phyloP scores from a whole-genome alignment of 192 early-diverging fungal species.

The Coemansia sp. region DNA sequence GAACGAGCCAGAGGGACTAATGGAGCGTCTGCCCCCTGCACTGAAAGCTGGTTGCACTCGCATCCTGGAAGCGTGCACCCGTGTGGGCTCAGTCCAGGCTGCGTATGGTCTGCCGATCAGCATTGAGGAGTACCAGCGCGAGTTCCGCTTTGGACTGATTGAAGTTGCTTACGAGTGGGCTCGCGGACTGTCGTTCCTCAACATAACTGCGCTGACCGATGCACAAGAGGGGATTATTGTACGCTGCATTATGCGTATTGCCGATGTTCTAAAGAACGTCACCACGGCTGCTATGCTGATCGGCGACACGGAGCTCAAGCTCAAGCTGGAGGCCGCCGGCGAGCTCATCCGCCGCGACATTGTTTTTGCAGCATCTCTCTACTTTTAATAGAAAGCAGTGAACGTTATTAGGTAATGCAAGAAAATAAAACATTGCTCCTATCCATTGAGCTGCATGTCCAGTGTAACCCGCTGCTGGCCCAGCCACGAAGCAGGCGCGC shows the following conservation, averaged over 20 bases:
- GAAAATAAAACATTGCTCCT: background rate
- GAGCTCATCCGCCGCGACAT: slow-evolving; percentile 89
- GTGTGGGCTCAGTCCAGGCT: slow-evolving; percentile 72
- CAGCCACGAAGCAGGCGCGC: slow-evolving; percentile 66
- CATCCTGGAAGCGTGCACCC: slow-evolving; percentile 66
- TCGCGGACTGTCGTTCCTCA: slow-evolving; percentile 82
- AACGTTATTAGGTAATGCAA: background rate
- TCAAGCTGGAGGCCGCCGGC: slow-evolving; percentile 89
- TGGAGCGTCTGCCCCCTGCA: slow-evolving; percentile 31
- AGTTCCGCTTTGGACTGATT: slow-evolving; percentile 83
- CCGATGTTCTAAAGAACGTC: slow-evolving; percentile 91
- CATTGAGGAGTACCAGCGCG: slow-evolving; percentile 48
- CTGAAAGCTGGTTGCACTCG: slow-evolving; percentile 56
- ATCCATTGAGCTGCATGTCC: slow-evolving; percentile 57
- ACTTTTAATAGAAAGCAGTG: slow-evolving; percentile 44
- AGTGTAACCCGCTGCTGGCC: slow-evolving; percentile 67
- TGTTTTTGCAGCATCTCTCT: slow-evolving; percentile 92
- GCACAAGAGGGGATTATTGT: slow-evolving; percentile 95
- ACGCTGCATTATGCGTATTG: slow-evolving; percentile 87
- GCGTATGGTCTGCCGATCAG: slow-evolving; percentile 63
- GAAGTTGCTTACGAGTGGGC: slow-evolving; percentile 99
- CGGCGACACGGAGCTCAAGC: slow-evolving; percentile 83
- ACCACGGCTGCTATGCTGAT: slow-evolving; percentile 80
- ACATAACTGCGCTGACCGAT: slow-evolving; percentile 90
- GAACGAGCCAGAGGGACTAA: slow-evolving; percentile 47